Evolutionary conservation across 345 rosid genomes (phyloP).

Genomic region (Brassica juncea): DNA sequence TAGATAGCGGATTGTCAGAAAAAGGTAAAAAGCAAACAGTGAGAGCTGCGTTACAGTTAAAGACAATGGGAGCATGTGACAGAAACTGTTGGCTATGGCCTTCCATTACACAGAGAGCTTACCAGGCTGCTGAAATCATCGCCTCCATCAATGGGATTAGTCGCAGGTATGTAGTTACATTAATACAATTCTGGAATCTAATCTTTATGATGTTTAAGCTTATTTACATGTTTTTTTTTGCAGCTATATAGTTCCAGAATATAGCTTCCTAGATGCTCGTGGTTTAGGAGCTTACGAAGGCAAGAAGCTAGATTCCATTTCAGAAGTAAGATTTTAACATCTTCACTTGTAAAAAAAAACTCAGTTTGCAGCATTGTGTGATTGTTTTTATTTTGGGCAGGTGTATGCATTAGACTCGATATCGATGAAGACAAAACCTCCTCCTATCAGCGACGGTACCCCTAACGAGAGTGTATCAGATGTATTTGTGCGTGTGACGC

Average conservation of each 20-base stretch:
- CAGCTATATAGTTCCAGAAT: slow-evolving; percentile 88
- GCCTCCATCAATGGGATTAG: slow-evolving; percentile 71
- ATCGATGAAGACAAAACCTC: slow-evolving; percentile 79
- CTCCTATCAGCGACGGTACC: slow-evolving; percentile 89
- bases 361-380: background rate
- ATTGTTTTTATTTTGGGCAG: slow-evolving; percentile 35
- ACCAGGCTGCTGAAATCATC: slow-evolving; percentile 89
- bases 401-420: slow-evolving; percentile 78
- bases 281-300: slow-evolving; percentile 97
- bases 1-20: slow-evolving; percentile 81
- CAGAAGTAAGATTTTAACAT: slow-evolving; percentile 53
- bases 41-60: slow-evolving; percentile 67
- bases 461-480: slow-evolving; percentile 87
- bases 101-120: slow-evolving; percentile 94
- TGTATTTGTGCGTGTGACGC: slow-evolving; percentile 89
- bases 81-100: slow-evolving; percentile 95
- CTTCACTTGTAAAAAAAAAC: background rate
- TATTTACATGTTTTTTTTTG: background rate
- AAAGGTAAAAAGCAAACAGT: slow-evolving; percentile 80
- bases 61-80: slow-evolving; percentile 78
- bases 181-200: background rate
- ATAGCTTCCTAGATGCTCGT: slow-evolving; percentile 93
- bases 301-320: slow-evolving; percentile 67
- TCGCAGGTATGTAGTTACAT: slow-evolving; percentile 51
- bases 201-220: background rate